Evolutionary conservation across 1,284 basidiomycete genomes (phyloP).

Genomic region (Apiotrichum veenhuisii): DNA sequence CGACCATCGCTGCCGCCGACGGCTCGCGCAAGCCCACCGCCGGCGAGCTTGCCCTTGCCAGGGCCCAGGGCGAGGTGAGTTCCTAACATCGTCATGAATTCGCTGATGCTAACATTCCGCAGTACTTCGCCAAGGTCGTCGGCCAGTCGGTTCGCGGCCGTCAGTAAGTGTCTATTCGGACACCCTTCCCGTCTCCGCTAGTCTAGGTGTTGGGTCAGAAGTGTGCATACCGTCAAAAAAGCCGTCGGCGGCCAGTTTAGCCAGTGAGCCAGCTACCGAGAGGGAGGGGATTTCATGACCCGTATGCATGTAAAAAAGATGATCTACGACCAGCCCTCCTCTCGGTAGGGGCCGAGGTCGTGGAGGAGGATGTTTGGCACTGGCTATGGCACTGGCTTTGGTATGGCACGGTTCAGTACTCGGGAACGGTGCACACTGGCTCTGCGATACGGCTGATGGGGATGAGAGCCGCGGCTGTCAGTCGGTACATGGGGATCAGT

Average conservation of each 20-base stretch:
- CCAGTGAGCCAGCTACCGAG: constrained; percentile 6
- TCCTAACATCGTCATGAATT: not conserved
- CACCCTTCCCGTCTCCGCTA: not conserved
- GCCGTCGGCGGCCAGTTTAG: not conserved
- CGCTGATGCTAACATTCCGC: constrained; percentile 1
- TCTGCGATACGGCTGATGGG: no score
- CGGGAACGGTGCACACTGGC: no score
- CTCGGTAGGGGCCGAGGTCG: not conserved
- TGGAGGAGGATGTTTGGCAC: not conserved
- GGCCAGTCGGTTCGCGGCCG: constrained; percentile 43
- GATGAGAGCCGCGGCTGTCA: no score
- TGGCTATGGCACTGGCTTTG: no score
- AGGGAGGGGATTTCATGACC: constrained; percentile 4
- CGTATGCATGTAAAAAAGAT: not conserved
- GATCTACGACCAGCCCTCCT: not conserved
- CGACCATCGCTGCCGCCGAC: constrained; percentile 62
- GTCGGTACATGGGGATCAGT: no score
- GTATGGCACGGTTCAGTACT: no score
- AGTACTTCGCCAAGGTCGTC: constrained; percentile 46
- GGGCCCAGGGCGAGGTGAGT: constrained; percentile 57
- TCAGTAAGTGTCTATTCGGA: constrained; percentile 27
- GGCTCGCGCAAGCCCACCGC: constrained; percentile 60
- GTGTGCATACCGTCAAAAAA: not conserved
- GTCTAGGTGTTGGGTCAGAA: not conserved
- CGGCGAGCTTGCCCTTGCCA: constrained; percentile 64